Evolutionary conservation across 148 eudicot genomes (phyloP).

Genomic region (Simmondsia chinensis): DNA sequence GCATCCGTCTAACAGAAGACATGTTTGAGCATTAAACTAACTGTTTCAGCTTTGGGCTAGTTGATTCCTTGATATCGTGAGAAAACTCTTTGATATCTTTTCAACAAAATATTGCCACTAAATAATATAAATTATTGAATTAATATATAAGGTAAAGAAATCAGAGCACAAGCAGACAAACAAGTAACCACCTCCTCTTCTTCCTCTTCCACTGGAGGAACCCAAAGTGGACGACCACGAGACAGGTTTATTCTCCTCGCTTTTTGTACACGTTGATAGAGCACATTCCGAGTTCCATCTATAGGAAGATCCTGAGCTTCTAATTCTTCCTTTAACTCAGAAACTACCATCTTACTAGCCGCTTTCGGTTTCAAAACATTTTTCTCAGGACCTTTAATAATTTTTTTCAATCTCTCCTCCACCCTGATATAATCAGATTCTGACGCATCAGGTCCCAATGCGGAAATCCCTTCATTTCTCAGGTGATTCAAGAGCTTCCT

Average conservation of each 20-base stretch:
- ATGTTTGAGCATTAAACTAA: too few relatives aligned
- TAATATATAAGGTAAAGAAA: slow-evolving; percentile 2
- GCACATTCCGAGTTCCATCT: slow-evolving; percentile 93
- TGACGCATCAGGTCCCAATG: slow-evolving; percentile 55
- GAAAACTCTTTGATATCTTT: too few relatives aligned
- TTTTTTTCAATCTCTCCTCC: slow-evolving; percentile 70
- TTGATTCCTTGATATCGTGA: too few relatives aligned
- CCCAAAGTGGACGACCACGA: slow-evolving; percentile 94
- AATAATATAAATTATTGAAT: too few relatives aligned
- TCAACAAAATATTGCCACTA: too few relatives aligned
- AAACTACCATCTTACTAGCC: slow-evolving; percentile 95
- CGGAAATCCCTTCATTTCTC: slow-evolving; percentile 66
- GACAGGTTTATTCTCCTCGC: slow-evolving; percentile 96
- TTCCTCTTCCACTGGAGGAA: slow-evolving; percentile 92
- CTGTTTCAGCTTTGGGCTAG: too few relatives aligned
- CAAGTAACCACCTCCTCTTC: slow-evolving; percentile 71
- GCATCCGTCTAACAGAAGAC: too few relatives aligned
- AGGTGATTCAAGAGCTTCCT: slow-evolving; percentile 63
- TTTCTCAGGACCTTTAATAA: slow-evolving; percentile 77
- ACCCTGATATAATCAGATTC: slow-evolving; percentile 75
- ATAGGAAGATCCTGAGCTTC: slow-evolving; percentile 95
- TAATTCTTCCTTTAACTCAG: slow-evolving; percentile 88
- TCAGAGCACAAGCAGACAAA: slow-evolving; percentile 1
- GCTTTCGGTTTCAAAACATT: slow-evolving; percentile 84
- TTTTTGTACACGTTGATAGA: slow-evolving; percentile 94